A percentile compares a stretch with the other conserved stretches of the same genome.
Conservation (phyloP, 345 rosid genomes). For the Carallia brachiata region DNA sequence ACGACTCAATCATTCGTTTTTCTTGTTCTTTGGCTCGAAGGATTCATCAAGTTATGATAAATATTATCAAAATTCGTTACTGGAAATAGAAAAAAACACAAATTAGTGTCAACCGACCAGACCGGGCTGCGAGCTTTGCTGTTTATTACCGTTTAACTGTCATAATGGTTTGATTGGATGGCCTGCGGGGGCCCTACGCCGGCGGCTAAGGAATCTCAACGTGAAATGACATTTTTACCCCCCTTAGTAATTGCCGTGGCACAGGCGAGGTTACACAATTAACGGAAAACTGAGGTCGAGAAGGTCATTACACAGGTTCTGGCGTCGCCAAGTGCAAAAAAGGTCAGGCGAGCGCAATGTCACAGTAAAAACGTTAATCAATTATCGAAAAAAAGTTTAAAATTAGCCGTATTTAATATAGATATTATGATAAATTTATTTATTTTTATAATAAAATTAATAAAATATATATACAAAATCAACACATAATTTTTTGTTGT, state of each 20-base stretch:
- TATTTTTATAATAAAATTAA: too few species aligned
- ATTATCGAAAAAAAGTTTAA: background rate
- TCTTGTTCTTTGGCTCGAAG: background rate
- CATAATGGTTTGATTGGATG: constrained; percentile 5
- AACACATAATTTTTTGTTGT: too few species aligned
- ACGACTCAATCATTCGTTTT: background rate
- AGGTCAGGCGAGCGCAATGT: background rate
- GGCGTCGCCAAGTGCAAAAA: too few species aligned
- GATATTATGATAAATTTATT: too few species aligned
- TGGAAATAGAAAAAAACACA: constrained; percentile 20
- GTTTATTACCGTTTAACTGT: constrained; percentile 22
- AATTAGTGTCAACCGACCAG: background rate
- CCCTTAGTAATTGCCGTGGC: background rate
- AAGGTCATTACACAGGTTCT: constrained; percentile 1
- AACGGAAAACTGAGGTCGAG: background rate
- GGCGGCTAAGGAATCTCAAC: background rate
- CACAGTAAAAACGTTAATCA: background rate
- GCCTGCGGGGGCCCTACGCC: background rate
- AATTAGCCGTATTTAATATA: too few species aligned
- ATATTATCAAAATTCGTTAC: constrained; percentile 46
- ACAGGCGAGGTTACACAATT: background rate
- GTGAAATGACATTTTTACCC: constrained; percentile 19
- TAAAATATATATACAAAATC: too few species aligned
- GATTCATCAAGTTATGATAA: background rate
- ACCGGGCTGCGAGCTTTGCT: constrained; percentile 2